Percentiles rank a stretch among this genome's conserved stretches.
These are phyloP conservation scores for Phytophthora megakarya DNA, from an alignment of 352 stramenopile genomes.

Conservation along the genomic window DNA sequence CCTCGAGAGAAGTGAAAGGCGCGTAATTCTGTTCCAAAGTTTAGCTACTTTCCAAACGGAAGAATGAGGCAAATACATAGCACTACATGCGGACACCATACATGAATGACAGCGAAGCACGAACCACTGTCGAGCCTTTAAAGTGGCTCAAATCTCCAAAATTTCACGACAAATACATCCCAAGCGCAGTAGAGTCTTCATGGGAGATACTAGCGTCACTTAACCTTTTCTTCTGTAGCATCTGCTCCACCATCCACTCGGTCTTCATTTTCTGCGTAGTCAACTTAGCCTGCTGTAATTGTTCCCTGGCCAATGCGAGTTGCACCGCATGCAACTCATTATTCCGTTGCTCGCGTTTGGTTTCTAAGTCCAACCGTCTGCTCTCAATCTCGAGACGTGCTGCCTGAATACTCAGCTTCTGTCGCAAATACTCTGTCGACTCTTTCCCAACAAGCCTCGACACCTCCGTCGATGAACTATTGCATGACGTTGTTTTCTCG, in stretches of 20 bases:
- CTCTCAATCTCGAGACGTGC: conserved; percentile 50
- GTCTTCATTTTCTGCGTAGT: conserved; percentile 53
- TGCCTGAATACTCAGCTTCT: conserved; percentile 47
- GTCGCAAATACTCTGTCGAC: conserved; percentile 44
- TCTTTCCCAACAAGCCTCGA: conserved; percentile 6
- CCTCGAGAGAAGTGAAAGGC: conserved; percentile 16
- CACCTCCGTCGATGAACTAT: not conserved
- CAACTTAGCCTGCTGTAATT: conserved; percentile 57
- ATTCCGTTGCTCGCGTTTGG: conserved; percentile 43
- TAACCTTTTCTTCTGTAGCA: conserved; percentile 58
- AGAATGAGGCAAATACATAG: conserved; percentile 15
- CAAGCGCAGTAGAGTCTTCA: conserved; percentile 36
- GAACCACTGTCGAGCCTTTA: conserved; percentile 3
- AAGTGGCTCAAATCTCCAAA: conserved; percentile 23
- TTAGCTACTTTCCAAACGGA: conserved; percentile 14
- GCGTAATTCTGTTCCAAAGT: not conserved
- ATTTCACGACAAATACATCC: conserved; percentile 38
- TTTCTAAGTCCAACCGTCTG: conserved; percentile 50
- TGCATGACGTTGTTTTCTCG: too few species aligned
- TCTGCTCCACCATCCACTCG: conserved; percentile 59
- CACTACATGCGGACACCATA: conserved; percentile 9
- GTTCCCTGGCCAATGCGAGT: conserved; percentile 51
- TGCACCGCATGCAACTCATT: conserved; percentile 52
- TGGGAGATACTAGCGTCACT: conserved; percentile 49
- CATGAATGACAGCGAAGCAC: conserved; percentile 8